phyloP scores from a whole-genome alignment of 192 early-diverging fungal species.

The Ramicandelaber brevisporus region DNA sequence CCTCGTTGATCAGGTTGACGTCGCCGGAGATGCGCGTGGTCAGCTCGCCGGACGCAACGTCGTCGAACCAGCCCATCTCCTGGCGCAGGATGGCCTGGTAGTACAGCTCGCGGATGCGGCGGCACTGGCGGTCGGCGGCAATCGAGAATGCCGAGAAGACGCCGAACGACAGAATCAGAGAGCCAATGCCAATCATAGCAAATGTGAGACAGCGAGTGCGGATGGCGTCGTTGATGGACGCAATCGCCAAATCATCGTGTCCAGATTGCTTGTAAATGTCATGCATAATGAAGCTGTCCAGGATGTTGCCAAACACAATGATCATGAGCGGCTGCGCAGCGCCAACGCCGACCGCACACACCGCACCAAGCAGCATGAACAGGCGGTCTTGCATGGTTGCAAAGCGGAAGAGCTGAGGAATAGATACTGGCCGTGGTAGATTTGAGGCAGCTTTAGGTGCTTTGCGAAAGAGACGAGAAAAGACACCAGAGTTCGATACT shows the following conservation, averaged over 20 bases:
- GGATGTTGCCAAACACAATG: neutral
- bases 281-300: neutral
- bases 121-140: slow-evolving; percentile 30
- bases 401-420: slow-evolving; percentile 34
- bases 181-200: slow-evolving; percentile 10
- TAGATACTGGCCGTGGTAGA: slow-evolving; percentile 19
- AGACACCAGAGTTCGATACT: too few species aligned
- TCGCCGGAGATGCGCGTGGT: slow-evolving; percentile 69
- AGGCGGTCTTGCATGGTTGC: slow-evolving; percentile 18
- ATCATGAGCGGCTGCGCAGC: slow-evolving; percentile 6
- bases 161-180: slow-evolving; percentile 12
- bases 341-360: slow-evolving; percentile 4
- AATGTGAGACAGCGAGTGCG: slow-evolving; percentile 15
- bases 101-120: slow-evolving; percentile 57
- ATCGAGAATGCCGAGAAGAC: slow-evolving; percentile 14
- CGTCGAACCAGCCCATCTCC: slow-evolving; percentile 77
- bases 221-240: too few species aligned
- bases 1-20: slow-evolving; percentile 65
- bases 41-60: slow-evolving; percentile 43
- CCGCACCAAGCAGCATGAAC: slow-evolving; percentile 11
- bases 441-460: slow-evolving; percentile 12
- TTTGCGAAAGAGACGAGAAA: too few species aligned
- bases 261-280: too few species aligned
- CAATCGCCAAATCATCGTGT: too few species aligned
- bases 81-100: slow-evolving; percentile 61